These are phyloP conservation scores for Nannochloropsis oceanica DNA, from an alignment of 108 stramenopile species.

Conservation along the genomic window DNA sequence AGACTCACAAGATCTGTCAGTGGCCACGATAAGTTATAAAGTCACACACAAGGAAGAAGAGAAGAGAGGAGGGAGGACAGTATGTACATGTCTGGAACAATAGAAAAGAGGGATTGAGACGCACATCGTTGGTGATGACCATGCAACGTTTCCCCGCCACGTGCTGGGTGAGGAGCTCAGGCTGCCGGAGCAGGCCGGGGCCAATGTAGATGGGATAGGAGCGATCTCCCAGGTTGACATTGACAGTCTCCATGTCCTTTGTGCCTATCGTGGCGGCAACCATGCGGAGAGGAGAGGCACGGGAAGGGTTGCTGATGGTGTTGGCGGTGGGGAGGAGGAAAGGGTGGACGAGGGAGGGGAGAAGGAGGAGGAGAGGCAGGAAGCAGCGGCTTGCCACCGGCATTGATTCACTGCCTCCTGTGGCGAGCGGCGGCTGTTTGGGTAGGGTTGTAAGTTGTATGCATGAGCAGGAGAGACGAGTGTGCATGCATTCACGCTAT, in stretches of 20 bases:
- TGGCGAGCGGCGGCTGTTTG: too few species aligned
- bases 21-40: background rate
- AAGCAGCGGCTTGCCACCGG: too few species aligned
- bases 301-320: background rate
- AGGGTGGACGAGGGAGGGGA: background rate
- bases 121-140: constrained; percentile 30
- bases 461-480: too few species aligned
- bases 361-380: background rate
- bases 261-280: background rate
- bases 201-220: constrained; percentile 38
- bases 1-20: background rate
- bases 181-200: constrained; percentile 4
- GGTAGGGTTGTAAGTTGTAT: too few species aligned
- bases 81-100: too few species aligned
- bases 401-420: too few species aligned
- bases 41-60: background rate
- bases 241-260: constrained; percentile 7
- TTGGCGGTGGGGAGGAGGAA: background rate
- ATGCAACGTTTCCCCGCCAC: constrained; percentile 27
- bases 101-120: background rate
- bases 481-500: too few species aligned
- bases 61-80: too few species aligned
- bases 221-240: constrained; percentile 22
- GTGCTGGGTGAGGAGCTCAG: constrained; percentile 23
- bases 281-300: background rate